Base-by-base conservation (phyloP, 768 basidiomycete species). In the Podaxis sp. region DNA sequence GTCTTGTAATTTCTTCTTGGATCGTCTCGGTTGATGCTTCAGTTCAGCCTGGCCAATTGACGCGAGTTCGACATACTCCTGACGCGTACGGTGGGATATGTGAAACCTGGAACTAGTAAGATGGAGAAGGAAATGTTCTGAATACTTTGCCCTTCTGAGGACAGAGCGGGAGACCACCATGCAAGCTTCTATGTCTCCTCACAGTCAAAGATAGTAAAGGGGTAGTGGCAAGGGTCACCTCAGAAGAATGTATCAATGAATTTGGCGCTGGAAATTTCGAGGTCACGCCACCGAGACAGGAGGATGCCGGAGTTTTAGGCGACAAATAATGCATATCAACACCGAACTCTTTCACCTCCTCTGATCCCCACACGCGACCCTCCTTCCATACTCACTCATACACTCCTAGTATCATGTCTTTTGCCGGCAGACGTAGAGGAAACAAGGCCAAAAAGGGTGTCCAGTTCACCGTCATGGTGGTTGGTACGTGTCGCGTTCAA, bases 401-500 rank as follows among this genome's bases (percentile, higher is more conserved):
- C 42, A 62, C 59, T 58, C 59, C 59, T 53, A 63, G 62, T 64
- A 79, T 73, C 72, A 92, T 91, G 89, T 91, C 90, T 68, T 91
- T 90, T 72, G 89, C 91, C 68, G 90, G 88, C 71, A 85, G 89
- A 79, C 88, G 90, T 72, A 84, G 90, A 72, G 88, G 88, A 70
- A 94, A 93, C 80, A 98, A 98, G 75, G 93, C 92, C 76, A 98
- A 98, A 81, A 98, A 98, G 86, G 96, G 95, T 72, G 91, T 98
- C 56, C 94, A 96, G 78, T 92, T 98, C 78, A 98, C 96, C 66
- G 74, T 98, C 69, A 95, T 95, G 93, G 96, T 98, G 57, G 94
- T 96, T 71, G 96, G 96, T 96, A 64, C 70, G 93, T 84, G 38
- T 60, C 59, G 35, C 44, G 36, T 50, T 32, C 5, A n/a, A 18